Evolutionary conservation across 2,329 filamentous ascomycete species (phyloP), one percentile per base, ranked within the genome.

Genomic region (Colletotrichum viniferum): DNA sequence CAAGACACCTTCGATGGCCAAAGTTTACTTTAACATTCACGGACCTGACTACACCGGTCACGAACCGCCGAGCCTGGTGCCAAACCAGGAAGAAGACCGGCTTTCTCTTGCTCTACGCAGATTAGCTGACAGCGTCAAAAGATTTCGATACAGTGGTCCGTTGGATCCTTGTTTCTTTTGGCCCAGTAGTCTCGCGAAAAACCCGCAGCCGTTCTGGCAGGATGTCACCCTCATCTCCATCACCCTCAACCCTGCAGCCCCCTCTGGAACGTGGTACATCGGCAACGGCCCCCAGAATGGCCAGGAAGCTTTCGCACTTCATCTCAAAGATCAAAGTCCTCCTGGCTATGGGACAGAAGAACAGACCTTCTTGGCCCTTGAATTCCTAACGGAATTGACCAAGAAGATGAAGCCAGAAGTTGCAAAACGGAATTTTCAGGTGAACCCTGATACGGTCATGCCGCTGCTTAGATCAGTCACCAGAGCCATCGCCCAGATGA

Each of bases 351-450:
- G 38, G 18, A 43, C 38, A 6, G 38, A 43, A 43, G 18, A 43
- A 43, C 38, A 43, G 18, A 43, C 38, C 18, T 8, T 43, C 0
- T 43, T 18, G 18, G 38, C 38, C 38, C 18, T 43, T 43, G 38
- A 1, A 10, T 43, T n/a, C 0, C 38, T 43, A n/a, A 0, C 0
- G 9, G 38, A 43, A 6, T 43, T 43, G 38, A 43, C 18, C 38
- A 43, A 6, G 38, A 43, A 43, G 38, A 10, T 10, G 38, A 6
- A 10, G 18, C 18, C 38, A 10, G 38, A 43, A 43, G 38, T 43
- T n/a, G 38, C 4, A 43, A 10, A 10, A n/a, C 38, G 8, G 38
- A 43, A 38, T 18, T 38, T 38, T 38, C 36, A 38, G n/a, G n/a
- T n/a, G n/a, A n/a, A 43, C 38, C 38, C 38, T 0, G 38, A 43